Evolutionary conservation across 2,329 filamentous ascomycete species (phyloP), one percentile per base, ranked within the genome.

Genomic region (Corynespora cassiicola): DNA sequence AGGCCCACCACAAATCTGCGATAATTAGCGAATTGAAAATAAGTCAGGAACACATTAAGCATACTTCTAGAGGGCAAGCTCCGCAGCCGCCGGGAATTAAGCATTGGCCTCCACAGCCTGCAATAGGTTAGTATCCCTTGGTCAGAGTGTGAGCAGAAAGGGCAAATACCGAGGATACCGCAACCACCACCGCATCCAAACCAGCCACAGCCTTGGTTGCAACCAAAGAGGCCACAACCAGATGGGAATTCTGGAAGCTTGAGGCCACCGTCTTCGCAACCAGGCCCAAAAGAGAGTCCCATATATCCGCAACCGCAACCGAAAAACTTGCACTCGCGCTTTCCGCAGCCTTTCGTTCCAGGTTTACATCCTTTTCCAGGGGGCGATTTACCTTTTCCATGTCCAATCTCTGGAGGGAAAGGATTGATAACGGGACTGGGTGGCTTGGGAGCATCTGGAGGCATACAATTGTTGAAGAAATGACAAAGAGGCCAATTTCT

Each of bases 301-400:
- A 54, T 45, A 42, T 47, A 58, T 10, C 57, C 55, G 16, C 55
- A 61, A 7, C 47, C 52, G 25, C 53, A 58, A 11, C 55, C 56
- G 12, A 58, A 38, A 1, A 56, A 16, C 11, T 51, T 43, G 21
- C 12, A 12, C 11, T 32, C n/a, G n/a, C n/a, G n/a, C n/a, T n/a
- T n/a, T n/a, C n/a, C n/a, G n/a, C n/a, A n/a, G n/a, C n/a, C n/a
- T n/a, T n/a, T n/a, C n/a, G n/a, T n/a, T n/a, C n/a, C n/a, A n/a
- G n/a, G n/a, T n/a, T n/a, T n/a, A n/a, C n/a, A n/a, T n/a, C n/a
- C n/a, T n/a, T n/a, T n/a, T n/a, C n/a, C n/a, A n/a, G n/a, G n/a
- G n/a, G n/a, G n/a, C n/a, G n/a, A n/a, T n/a, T n/a, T n/a, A n/a
- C n/a, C n/a, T n/a, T n/a, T n/a, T n/a, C n/a, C n/a, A n/a, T n/a